These are phyloP conservation scores for Tarenaya hassleriana DNA, from an alignment of 345 rosid genomes.

Conservation along the genomic window DNA sequence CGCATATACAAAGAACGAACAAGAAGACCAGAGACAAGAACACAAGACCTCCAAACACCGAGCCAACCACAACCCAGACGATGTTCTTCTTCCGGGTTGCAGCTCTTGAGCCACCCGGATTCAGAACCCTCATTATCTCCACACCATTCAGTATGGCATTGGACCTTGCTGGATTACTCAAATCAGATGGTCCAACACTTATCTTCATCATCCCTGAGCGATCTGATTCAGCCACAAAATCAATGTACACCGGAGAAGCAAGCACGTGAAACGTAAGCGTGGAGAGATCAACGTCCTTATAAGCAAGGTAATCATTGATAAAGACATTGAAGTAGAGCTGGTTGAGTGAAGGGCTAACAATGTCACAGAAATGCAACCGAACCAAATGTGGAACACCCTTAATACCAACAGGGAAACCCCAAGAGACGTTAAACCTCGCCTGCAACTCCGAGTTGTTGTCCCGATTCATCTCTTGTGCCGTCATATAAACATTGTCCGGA, in stretches of 20 bases:
- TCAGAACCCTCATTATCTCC: constrained; percentile 76
- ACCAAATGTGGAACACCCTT: constrained; percentile 49
- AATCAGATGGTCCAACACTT: constrained; percentile 79
- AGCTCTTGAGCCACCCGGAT: constrained; percentile 19
- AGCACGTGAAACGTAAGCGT: constrained; percentile 50
- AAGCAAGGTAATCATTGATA: constrained; percentile 54
- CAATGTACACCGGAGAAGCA: constrained; percentile 66
- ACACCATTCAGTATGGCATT: constrained; percentile 86
- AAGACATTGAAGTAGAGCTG: constrained; percentile 76
- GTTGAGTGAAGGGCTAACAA: constrained; percentile 65
- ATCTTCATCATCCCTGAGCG: constrained; percentile 41
- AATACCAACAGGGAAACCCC: constrained; percentile 59
- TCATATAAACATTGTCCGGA: constrained; percentile 81
- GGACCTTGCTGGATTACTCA: constrained; percentile 45
- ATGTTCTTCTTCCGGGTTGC: constrained; percentile 34
- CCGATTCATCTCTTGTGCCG: constrained; percentile 80
- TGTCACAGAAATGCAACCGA: constrained; percentile 92
- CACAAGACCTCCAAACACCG: constrained; percentile 54
- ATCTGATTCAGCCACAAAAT: constrained; percentile 65
- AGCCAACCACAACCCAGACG: constrained; percentile 47
- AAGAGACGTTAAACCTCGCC: constrained; percentile 61
- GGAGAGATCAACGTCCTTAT: constrained; percentile 73
- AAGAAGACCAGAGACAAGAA: constrained; percentile 31
- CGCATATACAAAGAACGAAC: constrained; percentile 34
- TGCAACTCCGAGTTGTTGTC: constrained; percentile 40